Conservation (phyloP, 495 filamentous ascomycete species). For the Podospora tetraspora region DNA sequence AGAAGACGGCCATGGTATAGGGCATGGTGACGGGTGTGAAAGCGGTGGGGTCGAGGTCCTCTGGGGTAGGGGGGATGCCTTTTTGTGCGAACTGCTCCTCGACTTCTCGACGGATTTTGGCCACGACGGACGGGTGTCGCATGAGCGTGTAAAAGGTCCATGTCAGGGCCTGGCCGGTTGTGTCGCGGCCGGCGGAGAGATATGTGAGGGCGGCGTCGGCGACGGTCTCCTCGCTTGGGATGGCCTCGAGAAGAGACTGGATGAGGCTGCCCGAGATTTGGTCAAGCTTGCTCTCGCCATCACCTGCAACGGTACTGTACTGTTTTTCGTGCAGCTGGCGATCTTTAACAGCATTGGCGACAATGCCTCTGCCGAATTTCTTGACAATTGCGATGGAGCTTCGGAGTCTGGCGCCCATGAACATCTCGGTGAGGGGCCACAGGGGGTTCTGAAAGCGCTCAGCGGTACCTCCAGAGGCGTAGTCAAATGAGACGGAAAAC, state of each 20-base stretch:
- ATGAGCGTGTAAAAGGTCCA: constrained; percentile 57
- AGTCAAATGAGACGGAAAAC: constrained; percentile 53
- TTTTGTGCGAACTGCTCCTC: constrained; percentile 16
- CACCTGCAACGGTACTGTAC: not conserved
- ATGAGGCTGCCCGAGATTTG: constrained; percentile 50
- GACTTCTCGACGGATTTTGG: constrained; percentile 42
- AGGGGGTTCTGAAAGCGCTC: constrained; percentile 58
- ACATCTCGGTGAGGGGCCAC: constrained; percentile 50
- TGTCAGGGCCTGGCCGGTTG: constrained; percentile 55
- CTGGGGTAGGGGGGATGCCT: not conserved
- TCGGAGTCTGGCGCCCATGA: constrained; percentile 44
- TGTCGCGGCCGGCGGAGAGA: constrained; percentile 56
- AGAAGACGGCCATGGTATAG: constrained; percentile 53
- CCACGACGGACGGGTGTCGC: constrained; percentile 35
- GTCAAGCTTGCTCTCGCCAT: constrained; percentile 31
- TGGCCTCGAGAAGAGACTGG: constrained; percentile 50
- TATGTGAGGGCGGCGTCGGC: constrained; percentile 58
- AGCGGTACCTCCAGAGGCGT: constrained; percentile 53
- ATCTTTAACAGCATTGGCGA: constrained; percentile 41
- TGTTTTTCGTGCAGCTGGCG: constrained; percentile 13
- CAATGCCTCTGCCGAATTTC: constrained; percentile 46
- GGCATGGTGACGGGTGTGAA: constrained; percentile 44
- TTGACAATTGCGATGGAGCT: constrained; percentile 43
- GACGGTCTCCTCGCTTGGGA: constrained; percentile 44
- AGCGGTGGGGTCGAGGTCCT: constrained; percentile 29